Evolutionary conservation across 331 rosid species (phyloP).

Genomic region (Erythrophleum ivorense): DNA sequence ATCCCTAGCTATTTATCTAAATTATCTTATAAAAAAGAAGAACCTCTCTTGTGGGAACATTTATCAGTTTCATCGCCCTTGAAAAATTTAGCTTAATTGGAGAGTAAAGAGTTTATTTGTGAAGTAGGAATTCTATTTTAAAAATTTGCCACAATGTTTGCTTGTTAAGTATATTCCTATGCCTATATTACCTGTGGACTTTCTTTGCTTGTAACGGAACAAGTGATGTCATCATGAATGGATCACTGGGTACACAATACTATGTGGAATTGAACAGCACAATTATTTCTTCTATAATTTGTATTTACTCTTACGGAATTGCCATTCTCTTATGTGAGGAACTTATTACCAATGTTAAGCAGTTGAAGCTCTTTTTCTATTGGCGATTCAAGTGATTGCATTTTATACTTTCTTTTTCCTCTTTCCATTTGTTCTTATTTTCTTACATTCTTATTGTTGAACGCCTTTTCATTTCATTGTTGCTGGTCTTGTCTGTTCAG

Average conservation of each 20-base stretch:
- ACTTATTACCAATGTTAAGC: background rate
- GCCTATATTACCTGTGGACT: background rate
- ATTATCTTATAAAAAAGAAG: background rate
- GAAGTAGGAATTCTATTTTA: background rate
- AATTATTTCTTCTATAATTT: background rate
- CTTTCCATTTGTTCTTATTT: background rate
- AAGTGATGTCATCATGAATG: background rate
- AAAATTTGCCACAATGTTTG: background rate
- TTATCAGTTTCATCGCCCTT: background rate
- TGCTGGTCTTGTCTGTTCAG: conserved; percentile 42
- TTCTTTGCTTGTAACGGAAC: background rate
- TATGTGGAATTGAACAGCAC: background rate
- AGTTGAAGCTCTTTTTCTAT: background rate
- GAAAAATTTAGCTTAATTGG: background rate
- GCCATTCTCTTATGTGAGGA: background rate
- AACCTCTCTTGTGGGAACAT: background rate
- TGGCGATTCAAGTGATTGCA: conserved; percentile 7
- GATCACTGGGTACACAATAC: background rate
- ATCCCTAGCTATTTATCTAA: background rate
- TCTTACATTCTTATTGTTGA: background rate
- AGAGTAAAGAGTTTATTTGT: too few species aligned
- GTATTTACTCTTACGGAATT: background rate
- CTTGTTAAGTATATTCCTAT: background rate
- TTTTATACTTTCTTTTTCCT: background rate
- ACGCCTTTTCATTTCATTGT: conserved; percentile 27